Conservation (phyloP, 1,284 basidiomycete genomes). For the Peniophora sp. region DNA sequence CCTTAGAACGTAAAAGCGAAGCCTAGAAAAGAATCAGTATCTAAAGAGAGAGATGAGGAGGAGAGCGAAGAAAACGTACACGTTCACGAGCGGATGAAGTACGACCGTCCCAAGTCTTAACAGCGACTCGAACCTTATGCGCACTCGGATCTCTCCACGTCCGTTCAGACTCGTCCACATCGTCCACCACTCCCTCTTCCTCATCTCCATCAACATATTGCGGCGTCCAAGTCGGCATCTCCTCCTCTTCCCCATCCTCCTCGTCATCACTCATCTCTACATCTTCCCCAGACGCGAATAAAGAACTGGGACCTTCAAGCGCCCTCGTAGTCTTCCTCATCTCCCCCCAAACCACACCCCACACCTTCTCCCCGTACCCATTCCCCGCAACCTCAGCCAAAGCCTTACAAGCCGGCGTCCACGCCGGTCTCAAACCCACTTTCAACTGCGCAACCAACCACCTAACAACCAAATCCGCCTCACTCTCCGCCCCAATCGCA, state of each 20-base stretch:
- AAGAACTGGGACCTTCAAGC: too few relatives aligned
- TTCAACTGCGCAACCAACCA: constrained; percentile 86
- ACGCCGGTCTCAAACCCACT: constrained; percentile 84
- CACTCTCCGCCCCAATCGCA: constrained; percentile 14
- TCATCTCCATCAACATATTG: constrained; percentile 1
- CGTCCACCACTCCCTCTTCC: constrained; percentile 24
- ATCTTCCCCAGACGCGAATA: not conserved
- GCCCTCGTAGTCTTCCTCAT: too few relatives aligned
- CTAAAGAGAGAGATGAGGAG: not conserved
- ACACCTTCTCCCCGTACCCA: too few relatives aligned
- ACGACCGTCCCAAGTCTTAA: constrained; percentile 38
- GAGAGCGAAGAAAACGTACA: constrained; percentile 18
- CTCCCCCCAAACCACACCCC: too few relatives aligned
- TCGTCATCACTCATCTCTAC: constrained; percentile 40
- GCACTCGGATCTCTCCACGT: constrained; percentile 70
- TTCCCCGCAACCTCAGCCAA: constrained; percentile 49
- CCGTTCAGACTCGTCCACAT: constrained; percentile 57
- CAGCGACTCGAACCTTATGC: constrained; percentile 44
- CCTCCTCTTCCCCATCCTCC: constrained; percentile 9
- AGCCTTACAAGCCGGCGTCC: constrained; percentile 73
- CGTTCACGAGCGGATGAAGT: constrained; percentile 20
- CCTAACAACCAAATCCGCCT: constrained; percentile 45
- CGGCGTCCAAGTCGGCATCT: constrained; percentile 18
- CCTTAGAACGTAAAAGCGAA: constrained; percentile 34
- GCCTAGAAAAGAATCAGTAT: not conserved